Conservation (phyloP, 225 moss, liverwort and hornwort species). For the Anthoceros angustus region DNA sequence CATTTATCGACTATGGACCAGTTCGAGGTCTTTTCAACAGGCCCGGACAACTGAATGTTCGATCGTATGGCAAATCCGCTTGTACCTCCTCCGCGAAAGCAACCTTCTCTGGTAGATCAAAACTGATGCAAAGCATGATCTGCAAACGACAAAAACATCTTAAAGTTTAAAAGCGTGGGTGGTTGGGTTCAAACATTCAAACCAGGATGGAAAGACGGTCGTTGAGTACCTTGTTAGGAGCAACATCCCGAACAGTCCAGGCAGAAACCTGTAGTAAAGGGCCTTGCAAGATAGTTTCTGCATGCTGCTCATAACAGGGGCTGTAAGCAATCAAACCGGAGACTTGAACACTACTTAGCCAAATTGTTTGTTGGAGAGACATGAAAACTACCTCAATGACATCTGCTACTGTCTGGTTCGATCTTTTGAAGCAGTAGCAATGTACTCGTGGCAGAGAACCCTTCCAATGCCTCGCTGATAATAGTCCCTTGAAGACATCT, state of each 20-base stretch:
- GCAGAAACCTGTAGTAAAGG: constrained; percentile 36
- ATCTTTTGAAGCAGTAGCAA: constrained; percentile 95
- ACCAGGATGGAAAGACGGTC: background rate
- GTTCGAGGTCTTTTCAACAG: constrained; percentile 28
- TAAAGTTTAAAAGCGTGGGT: too few relatives aligned
- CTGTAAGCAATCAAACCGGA: background rate
- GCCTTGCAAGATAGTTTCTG: constrained; percentile 46
- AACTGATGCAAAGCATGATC: constrained; percentile 87
- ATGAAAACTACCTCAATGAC: constrained; percentile 47
- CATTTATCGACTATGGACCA: background rate
- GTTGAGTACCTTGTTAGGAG: constrained; percentile 70
- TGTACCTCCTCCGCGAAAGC: constrained; percentile 10
- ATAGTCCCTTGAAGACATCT: constrained; percentile 74
- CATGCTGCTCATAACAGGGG: constrained; percentile 20
- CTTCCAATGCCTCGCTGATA: constrained; percentile 49
- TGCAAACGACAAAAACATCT: constrained; percentile 16
- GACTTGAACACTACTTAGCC: background rate
- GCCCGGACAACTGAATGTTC: constrained; percentile 7
- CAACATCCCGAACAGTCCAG: constrained; percentile 70
- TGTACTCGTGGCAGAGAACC: constrained; percentile 74
- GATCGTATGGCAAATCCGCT: constrained; percentile 16
- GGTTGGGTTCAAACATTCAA: background rate
- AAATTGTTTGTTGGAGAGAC: background rate
- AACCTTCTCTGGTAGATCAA: constrained; percentile 49
- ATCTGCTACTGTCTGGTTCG: constrained; percentile 51